Conservation (phyloP, 163 green algal species). For the Smithsoniella earleae region DNA sequence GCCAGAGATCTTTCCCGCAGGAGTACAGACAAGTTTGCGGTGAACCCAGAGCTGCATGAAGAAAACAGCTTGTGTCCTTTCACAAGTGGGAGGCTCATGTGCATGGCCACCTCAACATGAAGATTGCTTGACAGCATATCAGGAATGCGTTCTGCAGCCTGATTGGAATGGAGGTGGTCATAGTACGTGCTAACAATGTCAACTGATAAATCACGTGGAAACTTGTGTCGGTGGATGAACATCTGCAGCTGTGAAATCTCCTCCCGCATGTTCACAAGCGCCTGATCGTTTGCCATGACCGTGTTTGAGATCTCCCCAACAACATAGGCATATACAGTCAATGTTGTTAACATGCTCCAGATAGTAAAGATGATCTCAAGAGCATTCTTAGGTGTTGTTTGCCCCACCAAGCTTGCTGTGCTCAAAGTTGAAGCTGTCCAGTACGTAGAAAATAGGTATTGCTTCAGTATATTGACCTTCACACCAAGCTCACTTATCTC, state of each 20-base stretch:
- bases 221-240: constrained; percentile 35
- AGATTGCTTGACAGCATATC: constrained; percentile 22
- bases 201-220: constrained; percentile 33
- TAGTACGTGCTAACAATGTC: constrained; percentile 37
- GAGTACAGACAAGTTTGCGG: constrained; percentile 7
- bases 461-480: constrained; percentile 38
- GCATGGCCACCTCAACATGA: constrained; percentile 13
- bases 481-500: no score
- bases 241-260: constrained; percentile 36
- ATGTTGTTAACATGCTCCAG: constrained; percentile 37
- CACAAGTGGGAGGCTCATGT: constrained; percentile 25
- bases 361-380: constrained; percentile 41
- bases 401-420: constrained; percentile 39
- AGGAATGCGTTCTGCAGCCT: neutral
- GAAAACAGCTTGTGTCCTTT: neutral
- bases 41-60: neutral
- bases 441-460: constrained; percentile 44
- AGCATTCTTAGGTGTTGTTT: constrained; percentile 36
- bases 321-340: constrained; percentile 44
- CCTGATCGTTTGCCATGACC: constrained; percentile 41
- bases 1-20: neutral
- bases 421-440: constrained; percentile 39
- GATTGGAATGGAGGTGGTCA: neutral
- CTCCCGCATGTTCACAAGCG: constrained; percentile 34
- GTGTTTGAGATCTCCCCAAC: constrained; percentile 45